Conservation (phyloP, 768 basidiomycete species). For the Cantharellus anzutake region DNA sequence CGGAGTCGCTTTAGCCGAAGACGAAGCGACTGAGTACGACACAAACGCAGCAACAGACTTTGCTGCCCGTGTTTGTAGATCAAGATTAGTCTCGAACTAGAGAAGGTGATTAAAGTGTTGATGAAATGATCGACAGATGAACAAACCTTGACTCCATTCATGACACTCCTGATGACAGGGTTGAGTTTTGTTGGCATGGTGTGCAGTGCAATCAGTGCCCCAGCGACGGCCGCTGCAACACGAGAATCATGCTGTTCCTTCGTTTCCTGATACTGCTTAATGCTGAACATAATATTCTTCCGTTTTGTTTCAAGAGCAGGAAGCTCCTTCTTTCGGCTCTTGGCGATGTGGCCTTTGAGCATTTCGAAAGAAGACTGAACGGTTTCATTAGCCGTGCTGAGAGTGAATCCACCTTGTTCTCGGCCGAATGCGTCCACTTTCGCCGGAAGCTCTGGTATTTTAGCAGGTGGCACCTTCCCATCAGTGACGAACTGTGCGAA, state of each 20-base stretch:
- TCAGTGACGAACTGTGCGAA: slow-evolving; percentile 72
- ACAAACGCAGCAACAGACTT: slow-evolving; percentile 74
- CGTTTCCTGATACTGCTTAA: slow-evolving; percentile 62
- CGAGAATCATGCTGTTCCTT: slow-evolving; percentile 77
- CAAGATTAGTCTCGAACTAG: slow-evolving; percentile 72
- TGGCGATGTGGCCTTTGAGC: slow-evolving; percentile 54
- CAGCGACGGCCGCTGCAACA: slow-evolving; percentile 76
- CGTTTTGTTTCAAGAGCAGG: slow-evolving; percentile 61
- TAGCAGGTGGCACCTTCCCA: slow-evolving; percentile 63
- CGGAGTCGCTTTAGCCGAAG: slow-evolving; percentile 51
- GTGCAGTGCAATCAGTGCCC: slow-evolving; percentile 74
- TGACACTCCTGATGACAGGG: slow-evolving; percentile 89
- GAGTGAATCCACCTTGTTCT: slow-evolving; percentile 49
- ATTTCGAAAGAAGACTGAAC: slow-evolving; percentile 50
- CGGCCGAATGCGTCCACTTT: slow-evolving; percentile 60
- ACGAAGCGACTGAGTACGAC: slow-evolving; percentile 45
- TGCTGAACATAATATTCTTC: slow-evolving; percentile 40
- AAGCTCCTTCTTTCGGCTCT: slow-evolving; percentile 62
- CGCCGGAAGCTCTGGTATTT: slow-evolving; percentile 59
- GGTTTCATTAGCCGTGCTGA: slow-evolving; percentile 54
- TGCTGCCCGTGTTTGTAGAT: slow-evolving; percentile 80
- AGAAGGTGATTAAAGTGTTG: background rate
- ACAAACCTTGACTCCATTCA: slow-evolving; percentile 90
- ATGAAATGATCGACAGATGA: background rate
- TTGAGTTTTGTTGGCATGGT: slow-evolving; percentile 85